Base-by-base conservation (phyloP, 805 yeast species). In the Candida xyloterini region DNA sequence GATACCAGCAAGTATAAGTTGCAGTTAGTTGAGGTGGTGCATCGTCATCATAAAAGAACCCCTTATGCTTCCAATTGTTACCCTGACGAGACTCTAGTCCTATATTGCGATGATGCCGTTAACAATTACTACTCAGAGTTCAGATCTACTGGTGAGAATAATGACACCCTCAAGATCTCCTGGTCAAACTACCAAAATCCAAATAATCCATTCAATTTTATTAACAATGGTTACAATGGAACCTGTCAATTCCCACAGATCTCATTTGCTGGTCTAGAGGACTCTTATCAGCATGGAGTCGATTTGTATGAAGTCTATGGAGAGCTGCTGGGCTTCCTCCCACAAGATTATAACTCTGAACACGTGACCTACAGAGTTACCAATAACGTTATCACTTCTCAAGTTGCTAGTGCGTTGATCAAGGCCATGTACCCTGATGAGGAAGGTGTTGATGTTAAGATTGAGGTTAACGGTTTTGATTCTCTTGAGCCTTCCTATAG, bases 1-100 rank as follows among this genome's bases (percentile, higher is more conserved):
- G 46, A 51, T 20, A 4, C 38, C 5, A 50, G 48, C 4, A 47
- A 49, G 15, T 67, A 60, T 40, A 52, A 51, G 23, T 36, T 68
- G 30, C 48, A 55, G 10, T 67, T 65, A 36, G 68, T 68, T 16
- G 72, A 69, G 40, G 46, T 66, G 32, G 55, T 68, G 16, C 74
- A 69, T 44, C 63, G 74, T 24, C 74, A 69, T 44, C 74, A 69
- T 44, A 66, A 65, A 42, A 59, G 74, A 43, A 66, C 74, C 1
- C 63, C 71, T 14, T 69, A 69, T 47, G 53, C 56, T 3, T 27
- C 59, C 7, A 68, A 69, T 43, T 41, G 59, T 22, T 55, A 63
- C 24, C 68, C 71, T 26, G 48, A 54, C 27, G 67, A 57, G 40
- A 51, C 51, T 28, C 32, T 56, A 27, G 51, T 51, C 11, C 44